Evolutionary conservation across 2,329 filamentous ascomycete genomes (phyloP).

Genomic region (Teratosphaeria zuluensis): DNA sequence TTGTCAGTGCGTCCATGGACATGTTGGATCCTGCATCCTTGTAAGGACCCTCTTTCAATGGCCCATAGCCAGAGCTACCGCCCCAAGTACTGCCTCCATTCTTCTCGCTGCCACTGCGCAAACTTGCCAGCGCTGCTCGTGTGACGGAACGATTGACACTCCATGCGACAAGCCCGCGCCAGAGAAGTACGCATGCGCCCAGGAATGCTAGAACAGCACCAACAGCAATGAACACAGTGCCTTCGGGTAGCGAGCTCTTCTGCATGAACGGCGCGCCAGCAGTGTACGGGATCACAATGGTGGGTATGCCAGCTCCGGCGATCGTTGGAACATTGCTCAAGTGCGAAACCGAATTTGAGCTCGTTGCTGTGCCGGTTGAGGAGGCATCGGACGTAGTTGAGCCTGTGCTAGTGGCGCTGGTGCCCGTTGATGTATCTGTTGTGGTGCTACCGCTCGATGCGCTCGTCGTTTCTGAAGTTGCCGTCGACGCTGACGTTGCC

Average conservation of each 20-base stretch:
- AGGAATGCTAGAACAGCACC: slow-evolving; percentile 80
- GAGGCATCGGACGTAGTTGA: not conserved
- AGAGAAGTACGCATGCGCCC: slow-evolving; percentile 69
- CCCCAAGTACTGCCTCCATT: slow-evolving; percentile 22
- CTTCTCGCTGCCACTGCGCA: slow-evolving; percentile 30
- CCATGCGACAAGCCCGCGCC: slow-evolving; percentile 82
- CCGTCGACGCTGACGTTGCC: slow-evolving; percentile 8
- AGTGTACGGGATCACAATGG: slow-evolving; percentile 71
- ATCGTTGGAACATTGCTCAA: slow-evolving; percentile 43
- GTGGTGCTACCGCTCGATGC: not conserved
- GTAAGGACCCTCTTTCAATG: slow-evolving; percentile 26
- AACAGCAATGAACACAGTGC: slow-evolving; percentile 92
- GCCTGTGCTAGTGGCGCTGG: slow-evolving; percentile 5
- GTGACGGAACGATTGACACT: slow-evolving; percentile 86
- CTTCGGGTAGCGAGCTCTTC: slow-evolving; percentile 72
- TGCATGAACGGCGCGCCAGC: slow-evolving; percentile 85
- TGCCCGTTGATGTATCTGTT: not conserved
- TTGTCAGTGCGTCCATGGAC: slow-evolving; percentile 44
- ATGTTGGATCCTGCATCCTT: slow-evolving; percentile 44
- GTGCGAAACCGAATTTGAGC: slow-evolving; percentile 15
- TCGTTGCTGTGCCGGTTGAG: slow-evolving; percentile 15
- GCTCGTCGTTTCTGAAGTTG: not conserved
- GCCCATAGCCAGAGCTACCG: slow-evolving; percentile 15
- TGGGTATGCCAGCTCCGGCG: slow-evolving; percentile 51
- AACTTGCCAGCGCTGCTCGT: slow-evolving; percentile 68